A percentile compares a stretch with the other conserved stretches of the same genome.
Evolutionary conservation across 768 basidiomycete genomes (phyloP).

Genomic region (Termitomyces sp.): DNA sequence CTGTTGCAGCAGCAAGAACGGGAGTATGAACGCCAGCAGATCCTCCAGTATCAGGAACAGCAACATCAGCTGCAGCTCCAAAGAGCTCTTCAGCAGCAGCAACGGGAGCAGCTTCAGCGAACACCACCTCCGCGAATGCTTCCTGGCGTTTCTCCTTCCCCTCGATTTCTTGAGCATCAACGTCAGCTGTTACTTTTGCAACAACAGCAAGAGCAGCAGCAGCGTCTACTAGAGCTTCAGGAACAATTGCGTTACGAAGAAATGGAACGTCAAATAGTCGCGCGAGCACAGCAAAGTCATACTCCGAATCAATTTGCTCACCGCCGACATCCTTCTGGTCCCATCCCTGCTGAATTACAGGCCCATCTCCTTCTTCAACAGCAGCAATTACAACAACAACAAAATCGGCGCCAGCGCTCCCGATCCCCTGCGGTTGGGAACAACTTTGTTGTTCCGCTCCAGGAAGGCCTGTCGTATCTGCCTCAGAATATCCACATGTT

Average conservation of each 20-base stretch:
- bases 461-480: constrained; percentile 49
- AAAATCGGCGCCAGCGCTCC: constrained; percentile 39
- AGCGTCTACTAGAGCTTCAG: constrained; percentile 55
- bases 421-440: constrained; percentile 34
- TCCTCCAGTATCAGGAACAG: constrained; percentile 43
- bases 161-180: constrained; percentile 73
- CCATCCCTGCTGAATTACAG: constrained; percentile 45
- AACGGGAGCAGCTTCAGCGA: constrained; percentile 44
- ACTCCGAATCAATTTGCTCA: constrained; percentile 26
- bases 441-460: constrained; percentile 33
- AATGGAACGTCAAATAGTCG: constrained; percentile 55
- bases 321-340: constrained; percentile 37
- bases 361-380: constrained; percentile 35
- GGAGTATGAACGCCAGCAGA: constrained; percentile 36
- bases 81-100: constrained; percentile 42
- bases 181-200: constrained; percentile 65
- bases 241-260: constrained; percentile 64
- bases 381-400: constrained; percentile 48
- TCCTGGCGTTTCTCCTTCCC: constrained; percentile 62
- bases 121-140: constrained; percentile 75
- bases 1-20: constrained; percentile 16
- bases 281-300: constrained; percentile 35
- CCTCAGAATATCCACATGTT: constrained; percentile 69
- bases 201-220: constrained; percentile 60
- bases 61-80: constrained; percentile 46